Conservation (phyloP, 75 land plant genomes). For the Selaginella tamariscina region DNA sequence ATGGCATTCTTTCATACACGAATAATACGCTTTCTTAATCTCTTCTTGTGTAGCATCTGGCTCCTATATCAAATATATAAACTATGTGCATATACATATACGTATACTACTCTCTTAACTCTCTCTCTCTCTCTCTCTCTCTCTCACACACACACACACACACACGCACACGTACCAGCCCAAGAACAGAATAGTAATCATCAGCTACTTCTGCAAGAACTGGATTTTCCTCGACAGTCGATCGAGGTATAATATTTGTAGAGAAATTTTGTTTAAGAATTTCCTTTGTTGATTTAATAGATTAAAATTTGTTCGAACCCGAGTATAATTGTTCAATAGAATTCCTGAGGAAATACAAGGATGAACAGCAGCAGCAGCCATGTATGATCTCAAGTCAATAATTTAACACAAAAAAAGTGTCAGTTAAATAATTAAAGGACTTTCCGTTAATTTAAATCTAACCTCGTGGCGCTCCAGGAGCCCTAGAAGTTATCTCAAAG, state of each 20-base stretch:
- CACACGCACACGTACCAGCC: conserved; percentile 41
- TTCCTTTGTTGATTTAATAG: background rate
- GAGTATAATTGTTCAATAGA: background rate
- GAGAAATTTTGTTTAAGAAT: background rate
- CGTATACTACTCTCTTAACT: too few relatives aligned
- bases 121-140: background rate
- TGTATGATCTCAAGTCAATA: too few relatives aligned
- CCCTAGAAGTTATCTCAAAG: too few relatives aligned
- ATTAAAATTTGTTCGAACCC: background rate
- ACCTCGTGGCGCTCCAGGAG: too few relatives aligned
- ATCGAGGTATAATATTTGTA: background rate
- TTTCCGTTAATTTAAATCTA: too few relatives aligned
- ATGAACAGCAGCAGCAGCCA: background rate
- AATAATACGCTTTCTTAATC: conserved; percentile 89
- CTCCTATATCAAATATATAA: conserved; percentile 30
- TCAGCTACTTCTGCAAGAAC: conserved; percentile 26
- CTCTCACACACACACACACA: background rate
- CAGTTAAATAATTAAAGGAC: too few relatives aligned
- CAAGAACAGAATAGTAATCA: conserved; percentile 80
- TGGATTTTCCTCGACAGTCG: background rate
- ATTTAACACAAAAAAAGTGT: too few relatives aligned
- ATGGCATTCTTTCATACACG: conserved; percentile 95
- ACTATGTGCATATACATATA: background rate
- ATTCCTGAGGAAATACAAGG: background rate
- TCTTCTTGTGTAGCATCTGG: conserved; percentile 82